phyloP scores from a whole-genome alignment of 2,329 filamentous ascomycete genomes.

The Aspergillus novofumigatus region DNA sequence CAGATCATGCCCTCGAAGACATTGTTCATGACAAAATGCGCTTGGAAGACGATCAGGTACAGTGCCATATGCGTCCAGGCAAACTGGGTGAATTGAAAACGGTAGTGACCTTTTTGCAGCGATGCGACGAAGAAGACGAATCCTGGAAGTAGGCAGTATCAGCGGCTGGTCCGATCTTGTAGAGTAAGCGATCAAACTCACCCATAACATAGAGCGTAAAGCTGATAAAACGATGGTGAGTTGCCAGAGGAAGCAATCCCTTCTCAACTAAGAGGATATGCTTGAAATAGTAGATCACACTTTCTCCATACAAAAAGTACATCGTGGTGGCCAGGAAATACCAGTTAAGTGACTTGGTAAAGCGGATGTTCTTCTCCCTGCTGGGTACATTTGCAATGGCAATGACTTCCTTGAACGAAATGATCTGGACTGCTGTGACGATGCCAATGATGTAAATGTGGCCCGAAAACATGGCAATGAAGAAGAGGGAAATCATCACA shows the following conservation, averaged over 20 bases:
- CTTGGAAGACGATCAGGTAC: slow-evolving; percentile 94
- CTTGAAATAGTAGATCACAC: slow-evolving; percentile 99
- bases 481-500: slow-evolving; percentile 94
- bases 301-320: slow-evolving; percentile 99
- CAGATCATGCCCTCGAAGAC: slow-evolving; percentile 99
- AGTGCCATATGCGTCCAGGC: slow-evolving; percentile 99
- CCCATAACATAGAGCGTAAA: slow-evolving; percentile 97
- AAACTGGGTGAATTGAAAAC: slow-evolving; percentile 98
- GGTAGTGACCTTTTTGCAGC: slow-evolving; percentile 91
- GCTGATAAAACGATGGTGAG: slow-evolving; percentile 97
- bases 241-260: slow-evolving; percentile 86
- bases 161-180: slow-evolving; percentile 6
- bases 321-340: slow-evolving; percentile 98
- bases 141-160: slow-evolving; percentile 48
- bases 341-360: slow-evolving; percentile 97
- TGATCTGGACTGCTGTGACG: slow-evolving; percentile 88
- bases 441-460: slow-evolving; percentile 96
- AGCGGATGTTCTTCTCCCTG: slow-evolving; percentile 81
- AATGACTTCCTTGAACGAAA: slow-evolving; percentile 99
- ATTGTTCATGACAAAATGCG: slow-evolving; percentile 99
- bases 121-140: slow-evolving; percentile 98
- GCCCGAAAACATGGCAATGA: slow-evolving; percentile 85
- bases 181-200: slow-evolving; percentile 42
- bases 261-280: slow-evolving; percentile 94
- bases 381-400: slow-evolving; percentile 94